These are phyloP conservation scores for Suhomyces bokatorum DNA, from an alignment of 1,139 yeast genomes.

Conservation along the genomic window DNA sequence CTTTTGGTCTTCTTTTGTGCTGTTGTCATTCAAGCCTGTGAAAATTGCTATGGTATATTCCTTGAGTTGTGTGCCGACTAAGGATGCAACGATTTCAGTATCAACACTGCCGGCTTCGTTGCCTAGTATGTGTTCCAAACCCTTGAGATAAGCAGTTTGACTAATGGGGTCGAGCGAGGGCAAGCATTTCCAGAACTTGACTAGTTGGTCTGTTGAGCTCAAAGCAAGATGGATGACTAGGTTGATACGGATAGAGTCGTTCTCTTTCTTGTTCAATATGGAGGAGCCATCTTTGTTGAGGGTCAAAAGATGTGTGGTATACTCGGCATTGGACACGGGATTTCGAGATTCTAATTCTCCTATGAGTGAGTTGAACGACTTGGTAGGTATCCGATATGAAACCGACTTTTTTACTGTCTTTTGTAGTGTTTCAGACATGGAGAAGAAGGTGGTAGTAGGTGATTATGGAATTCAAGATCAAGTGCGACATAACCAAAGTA, in stretches of 20 bases:
- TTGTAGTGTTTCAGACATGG: slow-evolving; percentile 10
- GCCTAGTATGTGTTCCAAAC: slow-evolving; percentile 7
- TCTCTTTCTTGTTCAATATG: slow-evolving; percentile 11
- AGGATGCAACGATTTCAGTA: slow-evolving; percentile 14
- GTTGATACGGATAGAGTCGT: slow-evolving; percentile 9
- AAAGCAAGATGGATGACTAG: slow-evolving; percentile 16
- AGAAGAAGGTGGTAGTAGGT: background rate
- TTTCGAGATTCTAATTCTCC: slow-evolving; percentile 18
- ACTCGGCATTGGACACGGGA: slow-evolving; percentile 18
- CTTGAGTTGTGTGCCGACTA: slow-evolving; percentile 12
- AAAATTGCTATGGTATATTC: slow-evolving; percentile 11
- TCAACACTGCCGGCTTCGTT: slow-evolving; percentile 8
- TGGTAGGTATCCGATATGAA: slow-evolving; percentile 15
- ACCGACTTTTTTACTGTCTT: slow-evolving; percentile 20
- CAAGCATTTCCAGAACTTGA: slow-evolving; percentile 19
- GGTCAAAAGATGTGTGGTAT: slow-evolving; percentile 15
- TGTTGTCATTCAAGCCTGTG: slow-evolving; percentile 4
- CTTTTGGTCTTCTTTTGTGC: slow-evolving; percentile 3
- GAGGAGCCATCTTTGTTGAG: slow-evolving; percentile 15
- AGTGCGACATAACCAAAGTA: background rate
- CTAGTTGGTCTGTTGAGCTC: slow-evolving; percentile 15
- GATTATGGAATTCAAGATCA: background rate
- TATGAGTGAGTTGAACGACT: slow-evolving; percentile 18
- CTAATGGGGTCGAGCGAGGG: slow-evolving; percentile 11
- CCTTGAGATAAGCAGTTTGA: slow-evolving; percentile 18